Conservation (phyloP, 2,329 filamentous ascomycete species). For the Aspergillus puulaauensis region DNA sequence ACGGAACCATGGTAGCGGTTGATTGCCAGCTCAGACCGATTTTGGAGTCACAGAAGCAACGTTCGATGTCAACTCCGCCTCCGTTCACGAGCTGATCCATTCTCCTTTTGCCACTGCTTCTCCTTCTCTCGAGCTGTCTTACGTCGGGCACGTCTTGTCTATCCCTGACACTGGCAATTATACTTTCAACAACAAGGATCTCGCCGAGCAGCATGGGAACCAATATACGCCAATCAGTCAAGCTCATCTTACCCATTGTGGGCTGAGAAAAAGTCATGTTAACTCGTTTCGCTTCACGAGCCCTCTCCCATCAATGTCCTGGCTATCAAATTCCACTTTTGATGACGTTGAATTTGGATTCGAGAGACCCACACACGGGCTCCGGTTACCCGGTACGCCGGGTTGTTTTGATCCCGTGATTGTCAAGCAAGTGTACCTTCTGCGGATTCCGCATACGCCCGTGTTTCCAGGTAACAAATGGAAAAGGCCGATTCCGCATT, state of each 20-base stretch:
- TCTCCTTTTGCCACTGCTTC: slow-evolving; percentile 29
- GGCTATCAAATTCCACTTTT: slow-evolving; percentile 3
- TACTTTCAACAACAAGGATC: slow-evolving; percentile 28
- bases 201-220: slow-evolving; percentile 16
- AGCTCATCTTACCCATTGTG: slow-evolving; percentile 10
- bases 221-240: slow-evolving; percentile 24
- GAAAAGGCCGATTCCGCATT: slow-evolving; percentile 21
- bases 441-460: slow-evolving; percentile 30
- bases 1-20: slow-evolving; percentile 27
- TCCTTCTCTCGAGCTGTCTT: slow-evolving; percentile 25
- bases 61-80: slow-evolving; percentile 15
- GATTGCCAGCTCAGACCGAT: slow-evolving; percentile 32
- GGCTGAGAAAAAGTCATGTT: background rate
- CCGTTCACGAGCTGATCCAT: slow-evolving; percentile 21
- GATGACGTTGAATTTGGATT: slow-evolving; percentile 44
- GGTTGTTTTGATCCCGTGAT: slow-evolving; percentile 42
- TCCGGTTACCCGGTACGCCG: slow-evolving; percentile 29
- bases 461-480: slow-evolving; percentile 34
- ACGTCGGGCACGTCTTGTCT: slow-evolving; percentile 20
- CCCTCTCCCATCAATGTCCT: background rate
- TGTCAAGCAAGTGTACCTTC: slow-evolving; percentile 33
- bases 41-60: slow-evolving; percentile 20
- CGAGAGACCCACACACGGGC: slow-evolving; percentile 33
- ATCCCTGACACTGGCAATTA: slow-evolving; percentile 24
- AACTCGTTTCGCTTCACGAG: slow-evolving; percentile 1